These are phyloP conservation scores for Sclerotiophoma versabilis DNA, from an alignment of 2,329 filamentous ascomycete genomes.

Conservation along the genomic window DNA sequence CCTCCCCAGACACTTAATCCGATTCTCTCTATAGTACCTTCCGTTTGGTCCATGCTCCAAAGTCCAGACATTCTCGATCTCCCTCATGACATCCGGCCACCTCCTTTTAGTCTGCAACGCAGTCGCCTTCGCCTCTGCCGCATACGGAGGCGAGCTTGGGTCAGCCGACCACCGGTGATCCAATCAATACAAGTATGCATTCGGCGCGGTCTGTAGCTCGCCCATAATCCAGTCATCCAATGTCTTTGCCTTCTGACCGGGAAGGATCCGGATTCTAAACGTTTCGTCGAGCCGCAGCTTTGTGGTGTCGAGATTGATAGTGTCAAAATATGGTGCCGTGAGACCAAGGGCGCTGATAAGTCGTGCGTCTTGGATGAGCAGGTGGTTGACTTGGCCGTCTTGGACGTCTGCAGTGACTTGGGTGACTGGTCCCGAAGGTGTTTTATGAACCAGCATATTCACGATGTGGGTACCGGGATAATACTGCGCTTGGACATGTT, in stretches of 20 bases:
- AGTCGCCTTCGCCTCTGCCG: constrained; percentile 16
- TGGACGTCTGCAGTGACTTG: constrained; percentile 24
- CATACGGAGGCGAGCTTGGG: constrained; percentile 11
- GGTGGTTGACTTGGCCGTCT: constrained; percentile 22
- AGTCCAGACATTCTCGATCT: constrained; percentile 21
- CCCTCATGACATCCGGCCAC: constrained; percentile 20
- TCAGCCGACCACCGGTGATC: constrained; percentile 15
- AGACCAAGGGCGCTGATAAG: constrained; percentile 23
- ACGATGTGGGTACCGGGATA: constrained; percentile 17
- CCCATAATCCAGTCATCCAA: constrained; percentile 18
- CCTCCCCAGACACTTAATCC: constrained; percentile 18
- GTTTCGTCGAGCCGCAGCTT: constrained; percentile 15
- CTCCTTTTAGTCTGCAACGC: constrained; percentile 12
- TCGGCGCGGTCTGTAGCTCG: constrained; percentile 20
- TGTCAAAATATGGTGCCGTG: constrained; percentile 5
- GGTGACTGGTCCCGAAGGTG: neutral
- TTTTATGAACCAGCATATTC: constrained; percentile 16
- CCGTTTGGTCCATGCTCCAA: constrained; percentile 20
- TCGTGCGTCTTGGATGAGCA: constrained; percentile 19
- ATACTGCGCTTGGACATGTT: constrained; percentile 22
- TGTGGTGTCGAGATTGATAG: neutral
- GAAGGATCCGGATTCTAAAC: constrained; percentile 14
- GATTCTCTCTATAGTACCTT: constrained; percentile 8
- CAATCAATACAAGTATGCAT: constrained; percentile 28
- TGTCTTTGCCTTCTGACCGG: neutral